Evolutionary conservation across 306 rosid genomes (phyloP).

Genomic region (Casuarina cunninghamiana): DNA sequence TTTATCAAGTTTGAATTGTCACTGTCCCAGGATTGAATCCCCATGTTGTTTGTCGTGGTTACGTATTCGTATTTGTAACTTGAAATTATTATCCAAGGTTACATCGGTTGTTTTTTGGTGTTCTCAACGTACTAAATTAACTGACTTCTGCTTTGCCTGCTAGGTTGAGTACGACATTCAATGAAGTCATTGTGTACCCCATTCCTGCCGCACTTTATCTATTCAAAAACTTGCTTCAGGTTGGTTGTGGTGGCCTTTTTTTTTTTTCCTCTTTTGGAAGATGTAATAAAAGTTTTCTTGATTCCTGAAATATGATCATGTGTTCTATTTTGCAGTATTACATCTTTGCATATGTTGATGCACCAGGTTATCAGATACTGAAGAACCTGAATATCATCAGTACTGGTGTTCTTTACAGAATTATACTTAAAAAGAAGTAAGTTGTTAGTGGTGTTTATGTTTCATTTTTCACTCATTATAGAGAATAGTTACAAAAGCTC

Average conservation of each 20-base stretch:
- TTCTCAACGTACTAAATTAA: not conserved
- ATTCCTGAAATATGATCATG: slow-evolving; percentile 27
- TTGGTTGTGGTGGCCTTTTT: slow-evolving; percentile 33
- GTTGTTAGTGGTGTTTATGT: slow-evolving; percentile 7
- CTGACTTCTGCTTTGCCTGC: not conserved
- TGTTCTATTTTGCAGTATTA: slow-evolving; percentile 68
- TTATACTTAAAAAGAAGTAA: slow-evolving; percentile 84
- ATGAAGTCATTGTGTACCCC: slow-evolving; percentile 90
- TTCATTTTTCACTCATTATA: not conserved
- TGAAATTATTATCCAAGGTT: too few species aligned
- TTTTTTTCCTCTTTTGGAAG: not conserved
- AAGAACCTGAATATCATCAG: slow-evolving; percentile 91
- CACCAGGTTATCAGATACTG: slow-evolving; percentile 95
- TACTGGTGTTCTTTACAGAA: slow-evolving; percentile 87
- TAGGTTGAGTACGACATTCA: slow-evolving; percentile 79
- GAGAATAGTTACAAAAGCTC: not conserved
- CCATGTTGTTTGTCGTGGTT: not conserved
- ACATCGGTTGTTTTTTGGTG: too few species aligned
- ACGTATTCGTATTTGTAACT: too few species aligned
- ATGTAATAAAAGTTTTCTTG: slow-evolving; percentile 11
- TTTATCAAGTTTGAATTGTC: not conserved
- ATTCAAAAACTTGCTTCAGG: slow-evolving; percentile 94
- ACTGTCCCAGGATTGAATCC: not conserved
- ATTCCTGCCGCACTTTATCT: slow-evolving; percentile 93
- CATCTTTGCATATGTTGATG: slow-evolving; percentile 93